phyloP scores from a whole-genome alignment of 768 basidiomycete genomes.

The Candolleomyces efflorescens region DNA sequence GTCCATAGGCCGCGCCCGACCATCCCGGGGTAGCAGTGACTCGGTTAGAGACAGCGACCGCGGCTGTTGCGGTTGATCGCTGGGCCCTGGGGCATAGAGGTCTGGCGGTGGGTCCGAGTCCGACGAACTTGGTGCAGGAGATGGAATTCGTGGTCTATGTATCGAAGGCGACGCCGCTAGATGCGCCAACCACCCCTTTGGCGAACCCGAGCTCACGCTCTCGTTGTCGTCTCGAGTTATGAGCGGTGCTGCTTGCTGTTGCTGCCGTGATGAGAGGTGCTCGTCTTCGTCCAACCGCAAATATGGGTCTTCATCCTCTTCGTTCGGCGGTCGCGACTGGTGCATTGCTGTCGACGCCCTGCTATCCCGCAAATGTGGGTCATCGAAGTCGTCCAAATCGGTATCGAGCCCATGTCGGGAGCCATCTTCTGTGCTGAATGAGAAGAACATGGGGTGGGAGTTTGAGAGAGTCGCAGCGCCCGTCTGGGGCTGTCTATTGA shows the following conservation, averaged over 20 bases:
- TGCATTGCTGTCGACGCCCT: constrained; percentile 29
- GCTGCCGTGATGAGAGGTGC: constrained; percentile 25
- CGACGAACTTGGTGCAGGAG: constrained; percentile 38
- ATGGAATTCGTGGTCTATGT: constrained; percentile 24
- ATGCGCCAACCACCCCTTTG: constrained; percentile 70
- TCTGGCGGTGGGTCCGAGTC: constrained; percentile 43
- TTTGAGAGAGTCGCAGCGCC: constrained; percentile 44
- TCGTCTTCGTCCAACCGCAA: constrained; percentile 69
- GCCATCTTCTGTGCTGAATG: constrained; percentile 75
- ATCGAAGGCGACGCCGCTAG: constrained; percentile 57
- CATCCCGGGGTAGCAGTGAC: constrained; percentile 74
- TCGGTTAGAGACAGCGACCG: constrained; percentile 71
- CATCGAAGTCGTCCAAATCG: constrained; percentile 65
- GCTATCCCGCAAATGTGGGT: constrained; percentile 61
- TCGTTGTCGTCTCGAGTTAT: constrained; percentile 27
- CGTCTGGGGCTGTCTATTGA: constrained; percentile 49
- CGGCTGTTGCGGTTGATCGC: constrained; percentile 31
- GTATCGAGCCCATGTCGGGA: constrained; percentile 45
- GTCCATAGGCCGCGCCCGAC: constrained; percentile 56
- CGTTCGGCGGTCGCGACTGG: constrained; percentile 16
- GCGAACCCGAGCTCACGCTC: constrained; percentile 31
- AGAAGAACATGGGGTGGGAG: constrained; percentile 84
- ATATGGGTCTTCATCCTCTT: constrained; percentile 75
- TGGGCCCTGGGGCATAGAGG: constrained; percentile 40
- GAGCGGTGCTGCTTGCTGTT: constrained; percentile 34